phyloP scores from a whole-genome alignment of 495 filamentous ascomycete genomes.

The Glonium stellatum region DNA sequence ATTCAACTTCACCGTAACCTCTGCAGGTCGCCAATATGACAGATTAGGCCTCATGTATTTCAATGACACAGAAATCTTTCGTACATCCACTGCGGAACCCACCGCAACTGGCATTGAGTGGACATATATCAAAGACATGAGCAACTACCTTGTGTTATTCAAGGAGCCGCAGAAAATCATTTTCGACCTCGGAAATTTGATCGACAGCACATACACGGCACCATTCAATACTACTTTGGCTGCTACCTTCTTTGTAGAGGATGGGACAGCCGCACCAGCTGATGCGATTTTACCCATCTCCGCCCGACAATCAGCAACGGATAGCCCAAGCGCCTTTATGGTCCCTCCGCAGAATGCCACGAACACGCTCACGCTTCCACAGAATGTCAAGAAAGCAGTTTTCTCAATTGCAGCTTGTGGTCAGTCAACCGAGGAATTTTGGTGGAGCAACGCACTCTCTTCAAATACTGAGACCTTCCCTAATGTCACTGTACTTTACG shows the following conservation, averaged over 20 bases:
- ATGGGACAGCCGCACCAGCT: conserved; percentile 45
- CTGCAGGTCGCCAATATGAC: conserved; percentile 70
- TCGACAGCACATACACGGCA: conserved; percentile 70
- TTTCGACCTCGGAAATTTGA: conserved; percentile 75
- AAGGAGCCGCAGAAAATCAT: conserved; percentile 63
- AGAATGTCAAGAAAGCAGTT: conserved; percentile 59
- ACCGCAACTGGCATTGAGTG: conserved; percentile 59
- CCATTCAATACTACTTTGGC: conserved; percentile 75
- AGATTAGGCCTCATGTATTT: conserved; percentile 72
- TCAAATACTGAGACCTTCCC: conserved; percentile 57
- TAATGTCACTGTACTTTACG: conserved; percentile 51
- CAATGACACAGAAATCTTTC: conserved; percentile 72
- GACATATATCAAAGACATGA: conserved; percentile 83
- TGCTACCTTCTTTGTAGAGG: conserved; percentile 62
- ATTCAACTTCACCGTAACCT: conserved; percentile 76
- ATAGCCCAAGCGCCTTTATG: conserved; percentile 59
- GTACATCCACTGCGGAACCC: conserved; percentile 84
- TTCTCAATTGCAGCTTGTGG: conserved; percentile 73
- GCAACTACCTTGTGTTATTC: conserved; percentile 63
- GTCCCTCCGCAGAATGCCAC: conserved; percentile 61
- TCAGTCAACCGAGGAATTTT: conserved; percentile 77
- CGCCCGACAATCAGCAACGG: conserved; percentile 44
- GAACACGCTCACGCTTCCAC: conserved; percentile 52
- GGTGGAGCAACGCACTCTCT: conserved; percentile 77
- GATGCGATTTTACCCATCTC: conserved; percentile 72